phyloP scores from a whole-genome alignment of 129 eudicot genomes.

The Logfia minima region DNA sequence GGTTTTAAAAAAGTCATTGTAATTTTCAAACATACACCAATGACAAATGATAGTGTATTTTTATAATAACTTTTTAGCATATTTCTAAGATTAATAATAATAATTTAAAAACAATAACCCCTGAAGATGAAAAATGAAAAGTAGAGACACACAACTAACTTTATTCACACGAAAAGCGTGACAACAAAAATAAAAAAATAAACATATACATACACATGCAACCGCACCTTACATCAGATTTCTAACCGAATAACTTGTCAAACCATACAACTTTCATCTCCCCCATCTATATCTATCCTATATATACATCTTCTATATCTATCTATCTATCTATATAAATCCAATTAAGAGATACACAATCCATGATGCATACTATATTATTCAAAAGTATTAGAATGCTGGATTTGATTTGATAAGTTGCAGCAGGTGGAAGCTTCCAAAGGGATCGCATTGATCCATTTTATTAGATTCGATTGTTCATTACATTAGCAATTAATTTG shows the following conservation, averaged over 20 bases:
- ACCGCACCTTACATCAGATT: not conserved
- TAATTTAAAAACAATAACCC: not conserved
- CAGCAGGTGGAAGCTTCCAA: slow-evolving; percentile 59
- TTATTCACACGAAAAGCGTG: slow-evolving; percentile 33
- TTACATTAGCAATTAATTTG: not conserved
- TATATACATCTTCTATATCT: not conserved
- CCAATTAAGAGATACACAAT: not conserved
- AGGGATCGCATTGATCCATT: slow-evolving; percentile 72
- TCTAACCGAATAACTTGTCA: slow-evolving; percentile 14
- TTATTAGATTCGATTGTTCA: not conserved
- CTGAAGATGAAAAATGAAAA: not conserved
- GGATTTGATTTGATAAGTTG: slow-evolving; percentile 11
- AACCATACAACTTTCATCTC: not conserved
- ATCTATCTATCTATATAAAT: not conserved
- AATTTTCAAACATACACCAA: too few species aligned
- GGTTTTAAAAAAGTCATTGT: too few species aligned
- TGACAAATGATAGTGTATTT: too few species aligned
- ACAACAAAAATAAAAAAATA: not conserved
- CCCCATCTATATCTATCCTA: not conserved
- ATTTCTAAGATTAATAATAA: too few species aligned
- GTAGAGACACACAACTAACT: not conserved
- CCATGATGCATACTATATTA: not conserved
- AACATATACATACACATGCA: not conserved
- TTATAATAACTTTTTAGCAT: too few species aligned
- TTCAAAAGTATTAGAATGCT: not conserved